Conservation (phyloP, 2,329 filamentous ascomycete genomes). For the Mycosphaerella sp. region DNA sequence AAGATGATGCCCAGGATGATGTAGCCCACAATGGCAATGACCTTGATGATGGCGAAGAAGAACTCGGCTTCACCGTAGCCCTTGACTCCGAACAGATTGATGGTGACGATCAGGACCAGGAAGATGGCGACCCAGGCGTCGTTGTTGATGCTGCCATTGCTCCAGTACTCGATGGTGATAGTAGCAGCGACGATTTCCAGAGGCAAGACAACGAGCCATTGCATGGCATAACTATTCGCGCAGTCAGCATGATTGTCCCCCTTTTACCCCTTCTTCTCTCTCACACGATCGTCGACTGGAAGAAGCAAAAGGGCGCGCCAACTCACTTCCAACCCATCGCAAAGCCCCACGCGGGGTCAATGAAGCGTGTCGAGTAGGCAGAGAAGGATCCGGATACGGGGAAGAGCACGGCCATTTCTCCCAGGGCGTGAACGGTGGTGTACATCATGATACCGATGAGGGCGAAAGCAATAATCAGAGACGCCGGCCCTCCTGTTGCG, state of each 20-base stretch:
- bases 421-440: conserved; percentile 32
- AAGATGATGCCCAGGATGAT: conserved; percentile 59
- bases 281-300: too few relatives aligned
- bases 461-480: conserved; percentile 30
- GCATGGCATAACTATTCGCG: conserved; percentile 28
- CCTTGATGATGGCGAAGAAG: conserved; percentile 34
- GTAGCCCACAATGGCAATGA: conserved; percentile 51
- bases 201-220: conserved; percentile 32
- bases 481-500: conserved; percentile 32
- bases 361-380: conserved; percentile 32
- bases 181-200: conserved; percentile 33
- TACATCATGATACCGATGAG: conserved; percentile 33
- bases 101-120: conserved; percentile 28
- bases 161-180: conserved; percentile 32
- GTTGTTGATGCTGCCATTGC: conserved; percentile 25
- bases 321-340: conserved; percentile 34
- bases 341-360: conserved; percentile 35
- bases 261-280: not conserved
- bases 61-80: conserved; percentile 36
- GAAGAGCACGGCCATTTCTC: conserved; percentile 33
- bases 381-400: conserved; percentile 35
- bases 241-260: conserved; percentile 11
- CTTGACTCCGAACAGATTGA: conserved; percentile 32
- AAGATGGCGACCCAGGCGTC: conserved; percentile 33
- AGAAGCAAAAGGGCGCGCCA: too few relatives aligned